phyloP scores from a whole-genome alignment of 192 early-diverging fungal genomes.

The Pecoramyces ruminantium region DNA sequence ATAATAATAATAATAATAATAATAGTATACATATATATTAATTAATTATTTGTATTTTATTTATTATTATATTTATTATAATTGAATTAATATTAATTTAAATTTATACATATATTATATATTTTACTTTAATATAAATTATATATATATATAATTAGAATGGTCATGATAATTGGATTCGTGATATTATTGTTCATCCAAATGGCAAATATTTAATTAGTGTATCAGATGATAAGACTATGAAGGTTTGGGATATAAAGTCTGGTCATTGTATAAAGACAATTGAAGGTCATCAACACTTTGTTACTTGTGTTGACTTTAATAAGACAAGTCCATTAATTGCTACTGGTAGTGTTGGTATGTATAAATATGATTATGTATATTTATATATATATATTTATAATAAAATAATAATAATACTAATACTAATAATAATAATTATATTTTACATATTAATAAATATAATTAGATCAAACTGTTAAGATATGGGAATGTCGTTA shows the following conservation, averaged over 20 bases:
- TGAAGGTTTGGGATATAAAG: constrained; percentile 77
- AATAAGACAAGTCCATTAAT: constrained; percentile 30
- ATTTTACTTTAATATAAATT: neutral
- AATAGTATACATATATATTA: neutral
- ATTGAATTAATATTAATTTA: too few relatives aligned
- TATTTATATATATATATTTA: too few relatives aligned
- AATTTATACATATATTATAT: too few relatives aligned
- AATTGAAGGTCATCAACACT: constrained; percentile 72
- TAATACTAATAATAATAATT: too few relatives aligned
- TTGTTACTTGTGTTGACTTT: constrained; percentile 71
- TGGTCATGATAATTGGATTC: constrained; percentile 89
- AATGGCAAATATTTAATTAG: constrained; percentile 65
- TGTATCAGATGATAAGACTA: constrained; percentile 78
- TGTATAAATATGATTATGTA: neutral
- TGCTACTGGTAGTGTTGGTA: constrained; percentile 42
- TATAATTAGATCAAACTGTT: constrained; percentile 56
- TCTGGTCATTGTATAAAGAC: constrained; percentile 66
- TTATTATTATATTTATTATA: too few relatives aligned
- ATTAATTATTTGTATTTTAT: too few relatives aligned
- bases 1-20: neutral
- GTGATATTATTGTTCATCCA: constrained; percentile 67
- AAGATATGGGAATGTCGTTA: constrained; percentile 41
- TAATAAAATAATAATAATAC: too few relatives aligned
- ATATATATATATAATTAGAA: constrained; percentile 29
- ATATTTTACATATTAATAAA: too few relatives aligned